A percentile compares a stretch with the other conserved stretches of the same genome.
Evolutionary conservation across 306 rosid species (phyloP).

Genomic region (Vigna unguiculata): DNA sequence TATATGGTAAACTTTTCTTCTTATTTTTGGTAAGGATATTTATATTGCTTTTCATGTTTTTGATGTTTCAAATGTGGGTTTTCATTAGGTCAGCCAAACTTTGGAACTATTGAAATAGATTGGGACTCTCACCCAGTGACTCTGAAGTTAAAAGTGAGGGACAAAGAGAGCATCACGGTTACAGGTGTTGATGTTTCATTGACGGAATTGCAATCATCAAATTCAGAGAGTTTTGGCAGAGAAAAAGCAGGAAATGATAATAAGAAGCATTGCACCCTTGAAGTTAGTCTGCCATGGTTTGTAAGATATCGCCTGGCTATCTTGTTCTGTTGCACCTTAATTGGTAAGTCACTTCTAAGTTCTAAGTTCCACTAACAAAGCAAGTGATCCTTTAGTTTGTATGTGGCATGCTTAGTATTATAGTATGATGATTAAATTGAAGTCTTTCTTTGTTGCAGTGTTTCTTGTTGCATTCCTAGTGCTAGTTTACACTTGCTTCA

Average conservation of each 20-base stretch:
- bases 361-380: slow-evolving; percentile 23
- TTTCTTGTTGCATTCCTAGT: slow-evolving; percentile 42
- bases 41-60: slow-evolving; percentile 21
- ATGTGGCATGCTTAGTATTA: slow-evolving; percentile 7
- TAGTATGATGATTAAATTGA: background rate
- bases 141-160: slow-evolving; percentile 64
- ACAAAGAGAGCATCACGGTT: slow-evolving; percentile 59
- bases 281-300: slow-evolving; percentile 69
- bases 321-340: slow-evolving; percentile 48
- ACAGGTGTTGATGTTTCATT: slow-evolving; percentile 52
- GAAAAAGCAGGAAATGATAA: slow-evolving; percentile 43
- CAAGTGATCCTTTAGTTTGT: slow-evolving; percentile 3
- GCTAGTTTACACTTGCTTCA: slow-evolving; percentile 28
- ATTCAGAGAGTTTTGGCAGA: slow-evolving; percentile 33
- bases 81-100: slow-evolving; percentile 74
- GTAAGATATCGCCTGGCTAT: slow-evolving; percentile 71
- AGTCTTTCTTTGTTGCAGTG: slow-evolving; percentile 45
- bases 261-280: slow-evolving; percentile 66
- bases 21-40: background rate
- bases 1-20: slow-evolving; percentile 62
- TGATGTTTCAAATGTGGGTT: slow-evolving; percentile 42
- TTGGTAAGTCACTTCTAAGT: slow-evolving; percentile 52
- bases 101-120: slow-evolving; percentile 77
- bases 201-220: slow-evolving; percentile 54
- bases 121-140: slow-evolving; percentile 70